Base-by-base conservation (phyloP, 2,329 filamentous ascomycete genomes). In the Westerdykella aurantiaca region DNA sequence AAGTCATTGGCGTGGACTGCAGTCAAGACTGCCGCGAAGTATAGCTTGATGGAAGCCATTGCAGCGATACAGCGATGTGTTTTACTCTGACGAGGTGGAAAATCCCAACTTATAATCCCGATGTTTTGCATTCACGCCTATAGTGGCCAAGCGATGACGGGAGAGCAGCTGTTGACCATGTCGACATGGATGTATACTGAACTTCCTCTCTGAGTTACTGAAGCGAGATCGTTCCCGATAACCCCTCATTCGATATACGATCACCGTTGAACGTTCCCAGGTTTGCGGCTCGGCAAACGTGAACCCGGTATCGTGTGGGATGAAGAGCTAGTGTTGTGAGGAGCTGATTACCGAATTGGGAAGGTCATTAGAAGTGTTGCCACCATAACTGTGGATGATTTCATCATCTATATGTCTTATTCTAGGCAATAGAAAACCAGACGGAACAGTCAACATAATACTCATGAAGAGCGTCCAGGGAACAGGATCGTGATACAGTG, bases 191-290 rank as follows among this genome's bases (percentile, higher is more conserved):
- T 22, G 22, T 11, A 17, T 31, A 38, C 2, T 10, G 53, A 62
- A 48, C 59, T 63, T 50, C 60, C 59, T 34, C 40, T 56, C 46
- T 16, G 2, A 52, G 60, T 55, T 63, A 63, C 58, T 11, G 42
- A 37, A 22, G n/a, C 31, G 37, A 18, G 34, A 41, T 42, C 5
- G 38, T 33, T 35, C 39, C 37, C 50, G 46, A 31, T 33, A 37
- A 47, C 43, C 43, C 43, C 43, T 48, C 48, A 44, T 47, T 37
- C 45, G 23, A 31, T 47, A 41, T 43, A 34, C 21, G 38, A 47
- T 46, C 44, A 40, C 39, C 41, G 22, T 48, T 34, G 16, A 42
- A n/a, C 42, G 45, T 40, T 35, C 38, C 44, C 39, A 38, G 34
- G 43, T 42, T 34, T 46, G 48, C 50, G 55, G 58, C 56, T 57